Conservation (phyloP, 1,139 yeast genomes). For the Candida sojae region DNA sequence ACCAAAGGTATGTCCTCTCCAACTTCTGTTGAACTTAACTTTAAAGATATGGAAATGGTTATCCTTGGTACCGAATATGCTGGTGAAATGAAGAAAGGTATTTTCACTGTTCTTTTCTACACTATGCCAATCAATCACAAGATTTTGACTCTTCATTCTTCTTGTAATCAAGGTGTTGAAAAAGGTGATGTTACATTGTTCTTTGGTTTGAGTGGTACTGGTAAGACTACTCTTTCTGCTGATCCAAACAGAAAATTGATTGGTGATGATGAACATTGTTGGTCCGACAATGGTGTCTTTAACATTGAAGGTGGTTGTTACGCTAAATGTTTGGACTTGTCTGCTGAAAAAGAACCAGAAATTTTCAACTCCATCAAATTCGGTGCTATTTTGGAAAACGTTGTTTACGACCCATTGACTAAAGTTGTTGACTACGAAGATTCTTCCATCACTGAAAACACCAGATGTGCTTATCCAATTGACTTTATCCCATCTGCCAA, state of each 20-base stretch:
- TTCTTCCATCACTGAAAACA: conserved; percentile 87
- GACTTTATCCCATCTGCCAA: conserved; percentile 95
- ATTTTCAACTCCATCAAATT: conserved; percentile 92
- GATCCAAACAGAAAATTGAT: conserved; percentile 93
- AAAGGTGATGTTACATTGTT: conserved; percentile 86
- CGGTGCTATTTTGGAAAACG: conserved; percentile 94
- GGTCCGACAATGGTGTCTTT: conserved; percentile 98
- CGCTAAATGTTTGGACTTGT: conserved; percentile 92
- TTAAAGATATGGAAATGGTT: conserved; percentile 98
- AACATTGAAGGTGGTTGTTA: conserved; percentile 99
- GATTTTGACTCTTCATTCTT: conserved; percentile 92
- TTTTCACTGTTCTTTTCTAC: conserved; percentile 98
- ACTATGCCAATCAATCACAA: conserved; percentile 94
- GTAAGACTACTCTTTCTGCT: conserved; percentile 96
- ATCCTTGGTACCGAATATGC: conserved; percentile 98
- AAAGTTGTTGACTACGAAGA: conserved; percentile 87
- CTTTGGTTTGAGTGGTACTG: conserved; percentile 97
- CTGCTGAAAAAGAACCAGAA: conserved; percentile 95
- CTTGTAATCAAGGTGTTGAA: conserved; percentile 84
- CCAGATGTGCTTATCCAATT: conserved; percentile 98
- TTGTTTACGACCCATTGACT: conserved; percentile 76
- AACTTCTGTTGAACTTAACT: conserved; percentile 94
- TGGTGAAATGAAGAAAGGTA: conserved; percentile 99
- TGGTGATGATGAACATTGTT: conserved; percentile 99
- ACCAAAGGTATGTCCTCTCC: conserved; percentile 98